Evolutionary conservation across 2,329 filamentous ascomycete species (phyloP), one percentile per base, ranked within the genome.

Genomic region (Ceratocystis alfenasii): DNA sequence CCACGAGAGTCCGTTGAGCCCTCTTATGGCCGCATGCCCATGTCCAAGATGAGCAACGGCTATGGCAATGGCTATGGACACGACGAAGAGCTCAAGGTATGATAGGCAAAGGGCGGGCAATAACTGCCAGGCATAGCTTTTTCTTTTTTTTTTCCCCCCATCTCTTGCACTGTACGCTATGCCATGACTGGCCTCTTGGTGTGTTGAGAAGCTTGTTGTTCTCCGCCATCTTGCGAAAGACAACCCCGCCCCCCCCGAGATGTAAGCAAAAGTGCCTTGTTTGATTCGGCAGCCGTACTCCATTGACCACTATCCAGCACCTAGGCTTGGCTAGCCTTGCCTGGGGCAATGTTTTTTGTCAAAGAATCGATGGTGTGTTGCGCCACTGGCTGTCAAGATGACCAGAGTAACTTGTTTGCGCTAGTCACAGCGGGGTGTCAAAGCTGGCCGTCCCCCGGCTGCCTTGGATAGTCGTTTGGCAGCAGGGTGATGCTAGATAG

Each of bases 271-370:
- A 41, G 36, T 15, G 36, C 3, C 36, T 15, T 41, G 36, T 41
- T 41, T 41, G 88, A 92, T 72, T 89, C 94, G 74, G 92, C 88
- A 10, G 88, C 89, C 63, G 78, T 85, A 2, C 81, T 95, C 36
- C 36, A 67, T 87, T 94, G 30, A 85, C 90, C 70, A 88, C 85
- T 57, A 91, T 95, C 69, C 89, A 94, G 75, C 12, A 12, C 10
- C 36, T 41, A 12, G 83, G 85, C n/a, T 82, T 95, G 6, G 89
- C 95, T 60, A 81, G 82, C 65, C 84, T 84, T 36, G 87, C 91
- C 68, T 86, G 88, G 65, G 79, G 81, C 63, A 83, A 88, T 69
- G 82, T 83, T 36, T 77, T 80, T 33, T 82, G 30, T 88, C 67
- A 78, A 82, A 66, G 81, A 84, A 67, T 86, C 95, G 68, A 83